Percentiles rank a stretch among this genome's conserved stretches.
These are phyloP conservation scores for Astrephomene gubernaculifera DNA, from an alignment of 139 green algal species.

Conservation along the genomic window DNA sequence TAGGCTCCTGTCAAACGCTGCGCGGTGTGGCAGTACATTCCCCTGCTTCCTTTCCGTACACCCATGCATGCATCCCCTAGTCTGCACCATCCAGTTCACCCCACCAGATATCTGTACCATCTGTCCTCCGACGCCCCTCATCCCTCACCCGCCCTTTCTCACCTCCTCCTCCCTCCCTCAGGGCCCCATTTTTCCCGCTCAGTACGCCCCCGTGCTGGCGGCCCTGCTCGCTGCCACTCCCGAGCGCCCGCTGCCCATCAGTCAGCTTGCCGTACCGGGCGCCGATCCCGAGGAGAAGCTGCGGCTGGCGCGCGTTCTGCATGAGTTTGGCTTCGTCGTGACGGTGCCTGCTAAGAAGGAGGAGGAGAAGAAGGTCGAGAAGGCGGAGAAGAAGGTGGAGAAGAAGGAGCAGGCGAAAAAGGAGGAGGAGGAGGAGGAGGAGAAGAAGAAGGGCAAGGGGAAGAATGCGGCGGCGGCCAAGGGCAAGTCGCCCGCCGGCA, in stretches of 20 bases:
- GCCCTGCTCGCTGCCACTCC: background rate
- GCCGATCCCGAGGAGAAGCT: background rate
- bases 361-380: background rate
- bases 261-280: background rate
- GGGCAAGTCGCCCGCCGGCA: too few species aligned
- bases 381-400: background rate
- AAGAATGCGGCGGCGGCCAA: background rate
- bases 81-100: too few species aligned
- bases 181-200: constrained; percentile 19
- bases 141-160: too few species aligned
- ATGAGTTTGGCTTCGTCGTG: constrained; percentile 15
- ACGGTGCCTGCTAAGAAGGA: background rate
- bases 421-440: background rate
- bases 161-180: background rate
- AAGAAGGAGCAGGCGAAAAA: background rate
- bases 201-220: background rate
- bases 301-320: background rate
- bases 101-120: too few species aligned
- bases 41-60: too few species aligned
- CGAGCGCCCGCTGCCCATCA: background rate
- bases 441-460: background rate
- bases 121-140: too few species aligned
- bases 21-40: too few species aligned
- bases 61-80: too few species aligned
- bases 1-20: too few species aligned